These are phyloP conservation scores for Annulohypoxylon maeteangense DNA, from an alignment of 495 filamentous ascomycete species.

Conservation along the genomic window DNA sequence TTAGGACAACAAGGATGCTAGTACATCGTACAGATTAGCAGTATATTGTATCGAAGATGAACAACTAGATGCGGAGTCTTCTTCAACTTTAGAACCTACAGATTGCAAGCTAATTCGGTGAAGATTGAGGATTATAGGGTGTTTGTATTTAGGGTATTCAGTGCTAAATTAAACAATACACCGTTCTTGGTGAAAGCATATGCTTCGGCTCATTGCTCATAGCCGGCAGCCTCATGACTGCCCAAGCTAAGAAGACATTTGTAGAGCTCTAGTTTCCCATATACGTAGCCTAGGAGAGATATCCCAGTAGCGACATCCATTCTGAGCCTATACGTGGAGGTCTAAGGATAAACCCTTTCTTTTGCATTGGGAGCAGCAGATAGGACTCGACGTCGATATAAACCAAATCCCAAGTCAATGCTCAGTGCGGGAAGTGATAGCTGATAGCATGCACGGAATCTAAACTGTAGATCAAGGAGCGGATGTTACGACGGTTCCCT, in stretches of 20 bases:
- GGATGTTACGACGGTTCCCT: slow-evolving; percentile 56
- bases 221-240: neutral
- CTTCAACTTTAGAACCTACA: neutral
- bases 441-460: neutral
- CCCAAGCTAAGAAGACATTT: no score
- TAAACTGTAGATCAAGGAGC: slow-evolving; percentile 3
- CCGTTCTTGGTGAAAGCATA: neutral
- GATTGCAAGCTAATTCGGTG: neutral
- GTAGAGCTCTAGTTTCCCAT: neutral
- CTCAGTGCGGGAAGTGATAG: neutral
- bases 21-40: no score
- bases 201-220: neutral
- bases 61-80: no score
- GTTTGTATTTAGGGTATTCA: slow-evolving; percentile 3
- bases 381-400: neutral
- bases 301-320: neutral
- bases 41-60: no score
- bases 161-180: neutral
- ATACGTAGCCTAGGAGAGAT: neutral
- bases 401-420: neutral
- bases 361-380: neutral
- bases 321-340: neutral
- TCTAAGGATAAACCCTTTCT: neutral
- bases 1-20: no score
- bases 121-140: neutral